Conservation (phyloP, 805 yeast species). For the Zygosaccharomyces siamensis region DNA sequence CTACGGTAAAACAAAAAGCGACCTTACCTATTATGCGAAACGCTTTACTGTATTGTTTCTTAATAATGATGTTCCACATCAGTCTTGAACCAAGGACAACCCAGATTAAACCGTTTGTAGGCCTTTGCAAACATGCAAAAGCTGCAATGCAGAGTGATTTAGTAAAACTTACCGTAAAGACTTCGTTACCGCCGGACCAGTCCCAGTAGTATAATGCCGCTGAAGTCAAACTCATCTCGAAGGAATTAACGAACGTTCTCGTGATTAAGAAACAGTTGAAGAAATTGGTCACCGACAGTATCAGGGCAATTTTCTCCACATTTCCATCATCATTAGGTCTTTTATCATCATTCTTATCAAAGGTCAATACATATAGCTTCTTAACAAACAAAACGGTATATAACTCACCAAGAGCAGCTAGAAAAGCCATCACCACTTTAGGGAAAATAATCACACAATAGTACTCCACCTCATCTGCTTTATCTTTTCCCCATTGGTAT, state of each 20-base stretch:
- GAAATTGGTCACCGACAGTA: slow-evolving; percentile 29
- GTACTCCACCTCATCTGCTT: slow-evolving; percentile 36
- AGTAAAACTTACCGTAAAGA: slow-evolving; percentile 23
- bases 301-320: slow-evolving; percentile 21
- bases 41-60: slow-evolving; percentile 10
- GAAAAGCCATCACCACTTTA: slow-evolving; percentile 58
- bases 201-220: slow-evolving; percentile 71
- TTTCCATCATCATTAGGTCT: slow-evolving; percentile 2
- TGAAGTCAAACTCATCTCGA: slow-evolving; percentile 69
- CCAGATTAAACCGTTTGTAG: slow-evolving; percentile 84
- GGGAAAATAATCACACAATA: slow-evolving; percentile 49
- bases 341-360: slow-evolving; percentile 15
- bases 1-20: slow-evolving; percentile 18
- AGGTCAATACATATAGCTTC: slow-evolving; percentile 22
- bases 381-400: slow-evolving; percentile 48
- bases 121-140: slow-evolving; percentile 67
- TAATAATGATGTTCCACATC: slow-evolving; percentile 14
- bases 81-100: slow-evolving; percentile 46
- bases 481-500: neutral
- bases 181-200: slow-evolving; percentile 38
- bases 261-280: slow-evolving; percentile 81
- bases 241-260: slow-evolving; percentile 78
- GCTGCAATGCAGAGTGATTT: slow-evolving; percentile 50
- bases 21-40: slow-evolving; percentile 21
- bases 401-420: slow-evolving; percentile 71